A percentile compares a stretch with the other conserved stretches of the same genome.
phyloP scores from a whole-genome alignment of 139 green algal species.

The Trebouxia sp. region DNA sequence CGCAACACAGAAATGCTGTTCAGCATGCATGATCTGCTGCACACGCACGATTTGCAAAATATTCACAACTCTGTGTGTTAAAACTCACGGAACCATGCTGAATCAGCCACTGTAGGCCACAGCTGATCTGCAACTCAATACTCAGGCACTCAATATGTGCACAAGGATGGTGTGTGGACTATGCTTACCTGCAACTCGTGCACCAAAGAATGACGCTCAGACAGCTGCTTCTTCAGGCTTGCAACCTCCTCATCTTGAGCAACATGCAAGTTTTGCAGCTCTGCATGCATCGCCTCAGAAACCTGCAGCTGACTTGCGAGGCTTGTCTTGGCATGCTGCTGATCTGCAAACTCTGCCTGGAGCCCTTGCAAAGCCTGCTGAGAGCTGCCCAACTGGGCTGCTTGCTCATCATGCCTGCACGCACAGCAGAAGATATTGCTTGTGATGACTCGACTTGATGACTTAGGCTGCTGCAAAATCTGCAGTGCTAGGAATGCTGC shows the following conservation, averaged over 20 bases:
- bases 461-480: too few species aligned
- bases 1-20: too few species aligned
- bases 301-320: background rate
- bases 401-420: slow-evolving; percentile 18
- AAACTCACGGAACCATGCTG: too few species aligned
- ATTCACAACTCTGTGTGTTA: too few species aligned
- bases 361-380: slow-evolving; percentile 16
- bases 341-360: slow-evolving; percentile 19
- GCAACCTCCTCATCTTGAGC: background rate
- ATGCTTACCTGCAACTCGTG: background rate
- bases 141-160: background rate
- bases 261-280: background rate
- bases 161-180: background rate
- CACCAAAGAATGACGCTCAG: background rate
- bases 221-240: background rate
- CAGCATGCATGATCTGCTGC: too few species aligned
- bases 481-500: too few species aligned
- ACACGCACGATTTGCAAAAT: too few species aligned
- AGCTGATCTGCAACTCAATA: too few species aligned
- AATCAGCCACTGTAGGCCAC: too few species aligned
- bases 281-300: background rate
- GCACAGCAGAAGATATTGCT: too few species aligned
- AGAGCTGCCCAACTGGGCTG: slow-evolving; percentile 6
- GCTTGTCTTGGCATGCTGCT: background rate
- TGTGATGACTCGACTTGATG: too few species aligned